Base-by-base conservation (phyloP, 2,329 filamentous ascomycete species). In the Fusarium musae region DNA sequence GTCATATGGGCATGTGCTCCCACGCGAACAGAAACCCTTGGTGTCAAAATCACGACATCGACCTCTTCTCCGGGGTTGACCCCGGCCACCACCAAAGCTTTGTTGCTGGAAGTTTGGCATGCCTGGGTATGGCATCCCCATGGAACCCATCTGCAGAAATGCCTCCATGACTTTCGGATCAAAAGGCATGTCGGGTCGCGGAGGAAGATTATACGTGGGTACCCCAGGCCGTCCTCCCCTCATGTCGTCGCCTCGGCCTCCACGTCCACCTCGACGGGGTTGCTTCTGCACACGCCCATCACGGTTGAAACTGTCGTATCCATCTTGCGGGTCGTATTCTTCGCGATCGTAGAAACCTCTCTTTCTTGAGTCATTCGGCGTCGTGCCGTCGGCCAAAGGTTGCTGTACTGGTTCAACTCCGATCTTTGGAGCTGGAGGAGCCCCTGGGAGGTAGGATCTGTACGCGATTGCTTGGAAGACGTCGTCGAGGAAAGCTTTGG, bases 11-110 rank as follows among this genome's bases (percentile, higher is more conserved):
- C 93, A 95, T 28, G 86, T 87, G 75, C 85, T 89, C 6, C 92
- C 92, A 43, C 90, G 84, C 10, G 90, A 87, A 78, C 93, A 95
- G 76, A 88, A 93, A 0, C 93, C 93, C 74, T 93, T 93, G 3
- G 84, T 88, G 65, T 94, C 92, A 75, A 93, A 94, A 79, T 94
- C 91, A 64, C 88, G 86, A 78, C 93, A 95, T 65, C 89, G 85
- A 63, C 85, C 81, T 70, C 82, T 84, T 54, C 80, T 83, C 63
- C 82, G 83, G 43, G 78, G 78, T 44, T 79, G 77, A 64, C 39
- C 72, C 59, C 63, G 73, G 17, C 60, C 67, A n/a, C 73, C 74
- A 21, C 66, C 69, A 32, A 75, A 72, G 26, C 80, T 76, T 17
- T 71, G 73, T 32, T 71, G 75, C 75, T 82, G 71, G 80, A 84